Conservation (phyloP, 768 basidiomycete species). For the Mycena galopus region DNA sequence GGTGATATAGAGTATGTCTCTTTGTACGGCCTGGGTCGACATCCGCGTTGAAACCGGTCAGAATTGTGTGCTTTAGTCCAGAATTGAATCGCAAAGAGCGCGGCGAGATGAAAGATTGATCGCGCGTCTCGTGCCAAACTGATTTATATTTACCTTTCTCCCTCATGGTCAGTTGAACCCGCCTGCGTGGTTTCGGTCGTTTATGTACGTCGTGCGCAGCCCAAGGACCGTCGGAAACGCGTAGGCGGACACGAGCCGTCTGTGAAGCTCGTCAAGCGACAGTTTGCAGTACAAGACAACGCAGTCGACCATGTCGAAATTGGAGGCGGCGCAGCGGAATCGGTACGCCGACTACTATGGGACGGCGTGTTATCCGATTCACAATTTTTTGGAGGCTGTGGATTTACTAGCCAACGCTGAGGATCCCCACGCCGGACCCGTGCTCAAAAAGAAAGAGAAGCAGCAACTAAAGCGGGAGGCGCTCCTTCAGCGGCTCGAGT, state of each 20-base stretch:
- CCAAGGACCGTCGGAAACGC: slow-evolving; percentile 60
- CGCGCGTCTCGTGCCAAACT: no score
- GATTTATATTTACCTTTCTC: neutral
- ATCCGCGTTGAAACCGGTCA: no score
- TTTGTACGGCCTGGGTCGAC: no score
- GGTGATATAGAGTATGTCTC: no score
- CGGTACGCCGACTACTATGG: slow-evolving; percentile 52
- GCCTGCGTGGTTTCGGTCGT: neutral
- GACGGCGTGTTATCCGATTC: slow-evolving; percentile 25
- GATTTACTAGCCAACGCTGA: slow-evolving; percentile 58
- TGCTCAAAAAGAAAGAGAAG: slow-evolving; percentile 69
- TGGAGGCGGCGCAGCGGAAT: slow-evolving; percentile 53
- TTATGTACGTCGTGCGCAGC: slow-evolving; percentile 37
- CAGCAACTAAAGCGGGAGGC: slow-evolving; percentile 78
- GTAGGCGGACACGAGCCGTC: slow-evolving; percentile 64
- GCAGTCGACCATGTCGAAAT: slow-evolving; percentile 62
- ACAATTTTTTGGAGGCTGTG: slow-evolving; percentile 49
- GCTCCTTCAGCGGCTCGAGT: slow-evolving; percentile 74
- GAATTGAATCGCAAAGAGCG: no score
- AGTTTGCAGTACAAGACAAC: slow-evolving; percentile 64
- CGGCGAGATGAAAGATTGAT: no score
- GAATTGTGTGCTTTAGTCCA: no score
- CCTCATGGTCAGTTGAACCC: slow-evolving; percentile 39
- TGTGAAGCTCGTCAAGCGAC: slow-evolving; percentile 60
- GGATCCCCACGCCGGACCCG: slow-evolving; percentile 13